Percentiles rank a stretch among this genome's conserved stretches.
These are phyloP conservation scores for Alternaria postmessia DNA, from an alignment of 2,329 filamentous ascomycete genomes.

Conservation along the genomic window DNA sequence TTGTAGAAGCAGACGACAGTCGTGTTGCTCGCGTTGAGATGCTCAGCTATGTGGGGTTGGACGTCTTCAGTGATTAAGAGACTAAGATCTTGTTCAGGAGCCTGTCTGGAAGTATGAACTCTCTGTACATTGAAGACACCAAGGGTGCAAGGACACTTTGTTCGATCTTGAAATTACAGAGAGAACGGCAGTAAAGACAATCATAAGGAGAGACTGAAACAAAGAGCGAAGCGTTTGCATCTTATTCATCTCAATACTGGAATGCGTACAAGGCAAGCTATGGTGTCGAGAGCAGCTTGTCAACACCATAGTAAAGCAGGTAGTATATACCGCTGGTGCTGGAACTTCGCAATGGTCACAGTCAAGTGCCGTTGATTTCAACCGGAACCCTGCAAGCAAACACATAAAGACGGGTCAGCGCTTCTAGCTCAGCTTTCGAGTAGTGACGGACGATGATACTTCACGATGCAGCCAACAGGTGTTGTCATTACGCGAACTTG, in stretches of 20 bases:
- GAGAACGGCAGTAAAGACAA: not conserved
- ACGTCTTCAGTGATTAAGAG: not conserved
- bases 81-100: not conserved
- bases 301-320: not conserved
- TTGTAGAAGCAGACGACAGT: not conserved
- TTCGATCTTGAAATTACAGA: not conserved
- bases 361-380: not conserved
- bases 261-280: not conserved
- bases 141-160: not conserved
- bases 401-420: not conserved
- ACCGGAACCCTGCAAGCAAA: not conserved
- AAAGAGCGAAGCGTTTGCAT: not conserved
- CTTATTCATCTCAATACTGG: not conserved
- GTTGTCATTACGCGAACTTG: not conserved
- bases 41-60: not conserved
- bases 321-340: not conserved
- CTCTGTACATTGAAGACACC: not conserved
- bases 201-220: not conserved
- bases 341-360: not conserved
- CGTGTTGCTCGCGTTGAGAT: not conserved
- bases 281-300: not conserved
- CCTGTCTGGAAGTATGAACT: not conserved
- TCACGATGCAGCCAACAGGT: not conserved
- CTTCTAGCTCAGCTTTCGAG: not conserved
- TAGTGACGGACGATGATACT: not conserved